Conservation (phyloP, 352 stramenopile species). For the Pythium insidiosum region DNA sequence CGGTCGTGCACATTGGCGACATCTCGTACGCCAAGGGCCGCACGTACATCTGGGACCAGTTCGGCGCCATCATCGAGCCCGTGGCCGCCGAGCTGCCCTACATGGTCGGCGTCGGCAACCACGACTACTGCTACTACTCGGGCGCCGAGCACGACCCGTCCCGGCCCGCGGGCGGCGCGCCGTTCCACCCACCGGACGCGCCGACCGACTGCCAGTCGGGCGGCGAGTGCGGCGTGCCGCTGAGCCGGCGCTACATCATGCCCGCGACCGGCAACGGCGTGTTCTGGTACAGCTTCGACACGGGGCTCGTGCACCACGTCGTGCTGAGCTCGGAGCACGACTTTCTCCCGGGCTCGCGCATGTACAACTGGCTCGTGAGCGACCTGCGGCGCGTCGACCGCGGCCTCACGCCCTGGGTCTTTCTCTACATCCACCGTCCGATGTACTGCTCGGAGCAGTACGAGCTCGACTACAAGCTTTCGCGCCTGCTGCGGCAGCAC, state of each 20-base stretch:
- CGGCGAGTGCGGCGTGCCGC: conserved; percentile 68
- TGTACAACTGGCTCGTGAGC: conserved; percentile 18
- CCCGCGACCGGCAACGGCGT: conserved; percentile 17
- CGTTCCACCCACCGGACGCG: conserved; percentile 9
- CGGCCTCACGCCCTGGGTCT: conserved; percentile 11
- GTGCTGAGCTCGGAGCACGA: conserved; percentile 20
- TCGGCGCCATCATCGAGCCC: conserved; percentile 51
- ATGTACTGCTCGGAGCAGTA: conserved; percentile 12
- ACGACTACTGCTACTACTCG: conserved; percentile 12
- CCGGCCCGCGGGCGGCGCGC: conserved; percentile 1
- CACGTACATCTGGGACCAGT: conserved; percentile 68
- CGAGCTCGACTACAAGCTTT: conserved; percentile 1
- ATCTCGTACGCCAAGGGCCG: conserved; percentile 47
- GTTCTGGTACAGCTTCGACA: conserved; percentile 20
- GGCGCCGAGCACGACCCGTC: conserved; percentile 10
- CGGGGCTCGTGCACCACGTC: conserved; percentile 15
- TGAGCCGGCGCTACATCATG: conserved; percentile 42
- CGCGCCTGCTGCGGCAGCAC: background rate
- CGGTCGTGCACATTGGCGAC: conserved; percentile 64
- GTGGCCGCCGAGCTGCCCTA: conserved; percentile 51
- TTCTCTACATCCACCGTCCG: conserved; percentile 19
- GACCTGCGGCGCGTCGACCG: conserved; percentile 17
- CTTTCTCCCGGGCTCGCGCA: conserved; percentile 11
- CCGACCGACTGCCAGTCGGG: conserved; percentile 11
- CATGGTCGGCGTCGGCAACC: conserved; percentile 40